Conservation (phyloP, 352 stramenopile genomes). For the Phytopythium litorale region DNA sequence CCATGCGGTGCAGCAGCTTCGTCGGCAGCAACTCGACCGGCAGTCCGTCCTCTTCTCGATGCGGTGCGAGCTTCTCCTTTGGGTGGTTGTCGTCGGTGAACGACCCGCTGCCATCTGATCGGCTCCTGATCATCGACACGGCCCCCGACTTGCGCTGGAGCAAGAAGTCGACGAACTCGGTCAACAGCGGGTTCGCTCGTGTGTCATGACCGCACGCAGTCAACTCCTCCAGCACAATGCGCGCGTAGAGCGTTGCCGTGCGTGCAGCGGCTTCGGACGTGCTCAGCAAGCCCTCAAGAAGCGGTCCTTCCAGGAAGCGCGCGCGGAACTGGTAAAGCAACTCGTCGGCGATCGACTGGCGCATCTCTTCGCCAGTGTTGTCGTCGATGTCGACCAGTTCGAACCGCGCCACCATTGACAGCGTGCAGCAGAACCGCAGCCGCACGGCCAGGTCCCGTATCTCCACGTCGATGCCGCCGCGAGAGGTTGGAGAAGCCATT, state of each 20-base stretch:
- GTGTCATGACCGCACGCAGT: constrained; percentile 64
- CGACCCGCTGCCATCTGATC: neutral
- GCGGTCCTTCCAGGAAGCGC: constrained; percentile 64
- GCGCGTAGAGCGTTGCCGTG: constrained; percentile 68
- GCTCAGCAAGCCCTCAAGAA: constrained; percentile 64
- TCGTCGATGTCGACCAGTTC: constrained; percentile 53
- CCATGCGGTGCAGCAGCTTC: constrained; percentile 74
- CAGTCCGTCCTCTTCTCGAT: constrained; percentile 8
- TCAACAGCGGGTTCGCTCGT: constrained; percentile 69
- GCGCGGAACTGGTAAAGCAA: constrained; percentile 65
- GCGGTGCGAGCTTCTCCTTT: constrained; percentile 1
- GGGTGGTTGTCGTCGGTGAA: neutral
- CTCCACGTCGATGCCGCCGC: constrained; percentile 38
- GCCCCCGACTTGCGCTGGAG: constrained; percentile 29
- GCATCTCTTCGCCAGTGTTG: constrained; percentile 30
- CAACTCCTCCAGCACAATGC: constrained; percentile 79
- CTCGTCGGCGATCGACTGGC: constrained; percentile 68
- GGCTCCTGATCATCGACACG: neutral
- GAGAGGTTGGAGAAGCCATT: constrained; percentile 13
- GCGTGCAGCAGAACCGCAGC: constrained; percentile 82
- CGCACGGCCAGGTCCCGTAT: constrained; percentile 54
- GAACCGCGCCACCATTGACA: constrained; percentile 77
- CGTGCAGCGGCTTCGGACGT: constrained; percentile 63
- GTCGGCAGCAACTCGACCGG: constrained; percentile 45
- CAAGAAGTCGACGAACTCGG: constrained; percentile 77